Percentiles rank a stretch among this genome's conserved stretches.
These are phyloP conservation scores for Acidiella bohemica DNA, from an alignment of 495 filamentous ascomycete genomes.

Conservation along the genomic window DNA sequence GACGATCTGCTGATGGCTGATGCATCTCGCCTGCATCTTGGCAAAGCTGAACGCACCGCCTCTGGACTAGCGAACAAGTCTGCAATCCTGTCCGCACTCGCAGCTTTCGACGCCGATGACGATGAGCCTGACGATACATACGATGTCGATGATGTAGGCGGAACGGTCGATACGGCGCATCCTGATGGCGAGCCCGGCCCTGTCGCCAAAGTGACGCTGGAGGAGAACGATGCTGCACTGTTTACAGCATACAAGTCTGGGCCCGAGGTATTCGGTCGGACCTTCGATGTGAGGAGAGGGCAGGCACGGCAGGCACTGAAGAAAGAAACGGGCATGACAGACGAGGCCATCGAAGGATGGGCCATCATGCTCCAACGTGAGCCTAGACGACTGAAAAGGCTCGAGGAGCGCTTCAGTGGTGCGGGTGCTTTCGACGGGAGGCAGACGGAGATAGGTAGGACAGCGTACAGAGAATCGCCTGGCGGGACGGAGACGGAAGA, in stretches of 20 bases:
- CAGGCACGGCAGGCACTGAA: conserved; percentile 49
- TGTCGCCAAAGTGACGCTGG: conserved; percentile 11
- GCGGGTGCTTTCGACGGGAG: conserved; percentile 36
- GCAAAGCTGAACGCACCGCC: conserved; percentile 36
- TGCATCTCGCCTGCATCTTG: conserved; percentile 55
- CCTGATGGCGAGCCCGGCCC: conserved; percentile 25
- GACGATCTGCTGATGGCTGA: conserved; percentile 58
- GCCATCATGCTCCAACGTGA: conserved; percentile 68
- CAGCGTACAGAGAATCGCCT: conserved; percentile 43
- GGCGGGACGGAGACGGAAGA: conserved; percentile 35
- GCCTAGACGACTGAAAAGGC: conserved; percentile 44
- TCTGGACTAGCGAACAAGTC: conserved; percentile 44
- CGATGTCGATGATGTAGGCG: conserved; percentile 79
- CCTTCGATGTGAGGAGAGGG: conserved; percentile 51
- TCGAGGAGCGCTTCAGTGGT: conserved; percentile 52
- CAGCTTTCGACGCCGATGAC: conserved; percentile 84
- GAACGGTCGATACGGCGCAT: conserved; percentile 53
- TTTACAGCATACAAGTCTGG: conserved; percentile 52
- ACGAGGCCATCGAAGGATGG: conserved; percentile 93
- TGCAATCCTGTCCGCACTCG: conserved; percentile 79
- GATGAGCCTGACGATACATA: conserved; percentile 98
- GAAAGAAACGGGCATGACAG: conserved; percentile 71
- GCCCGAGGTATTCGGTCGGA: conserved; percentile 53
- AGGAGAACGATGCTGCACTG: conserved; percentile 36
- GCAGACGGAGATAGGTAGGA: conserved; percentile 48